Evolutionary conservation across 257 asterid species (phyloP).

Genomic region (Hygrophila difformis): DNA sequence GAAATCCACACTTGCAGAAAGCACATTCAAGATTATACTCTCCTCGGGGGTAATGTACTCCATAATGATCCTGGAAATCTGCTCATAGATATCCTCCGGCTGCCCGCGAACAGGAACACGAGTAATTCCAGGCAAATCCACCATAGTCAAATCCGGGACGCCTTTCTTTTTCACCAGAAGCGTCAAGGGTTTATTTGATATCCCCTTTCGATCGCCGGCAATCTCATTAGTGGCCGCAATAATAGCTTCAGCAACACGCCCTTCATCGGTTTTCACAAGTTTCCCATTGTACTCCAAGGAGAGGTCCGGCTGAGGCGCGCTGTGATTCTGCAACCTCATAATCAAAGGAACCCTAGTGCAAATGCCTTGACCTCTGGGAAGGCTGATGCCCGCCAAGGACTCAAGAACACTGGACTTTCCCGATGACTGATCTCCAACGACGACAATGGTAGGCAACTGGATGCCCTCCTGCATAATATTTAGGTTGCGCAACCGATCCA

Average conservation of each 20-base stretch:
- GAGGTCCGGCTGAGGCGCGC: conserved; percentile 11
- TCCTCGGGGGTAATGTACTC: conserved; percentile 26
- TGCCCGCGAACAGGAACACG: too few species aligned
- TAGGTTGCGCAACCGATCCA: conserved; percentile 34
- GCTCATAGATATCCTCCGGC: too few species aligned
- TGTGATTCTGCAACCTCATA: conserved; percentile 27
- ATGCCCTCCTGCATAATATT: conserved; percentile 42
- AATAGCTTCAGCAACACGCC: conserved; percentile 15
- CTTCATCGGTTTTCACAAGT: conserved; percentile 21
- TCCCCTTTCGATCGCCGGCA: conserved; percentile 28
- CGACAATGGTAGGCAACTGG: conserved; percentile 43
- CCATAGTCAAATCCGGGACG: too few species aligned
- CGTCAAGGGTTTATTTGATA: conserved; percentile 22
- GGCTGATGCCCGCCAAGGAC: conserved; percentile 43
- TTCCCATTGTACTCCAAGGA: conserved; percentile 21
- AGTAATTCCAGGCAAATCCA: too few species aligned
- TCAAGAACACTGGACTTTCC: conserved; percentile 49
- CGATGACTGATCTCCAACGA: conserved; percentile 41
- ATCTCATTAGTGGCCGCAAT: conserved; percentile 19
- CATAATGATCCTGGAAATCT: conserved; percentile 21
- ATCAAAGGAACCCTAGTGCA: conserved; percentile 39
- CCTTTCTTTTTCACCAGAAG: conserved; percentile 31
- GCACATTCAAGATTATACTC: conserved; percentile 27
- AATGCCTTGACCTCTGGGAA: conserved; percentile 50
- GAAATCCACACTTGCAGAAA: conserved; percentile 27